A percentile compares a stretch with the other conserved stretches of the same genome.
Evolutionary conservation across 306 rosid genomes (phyloP).

Genomic region (Sechiopsis laciniata): DNA sequence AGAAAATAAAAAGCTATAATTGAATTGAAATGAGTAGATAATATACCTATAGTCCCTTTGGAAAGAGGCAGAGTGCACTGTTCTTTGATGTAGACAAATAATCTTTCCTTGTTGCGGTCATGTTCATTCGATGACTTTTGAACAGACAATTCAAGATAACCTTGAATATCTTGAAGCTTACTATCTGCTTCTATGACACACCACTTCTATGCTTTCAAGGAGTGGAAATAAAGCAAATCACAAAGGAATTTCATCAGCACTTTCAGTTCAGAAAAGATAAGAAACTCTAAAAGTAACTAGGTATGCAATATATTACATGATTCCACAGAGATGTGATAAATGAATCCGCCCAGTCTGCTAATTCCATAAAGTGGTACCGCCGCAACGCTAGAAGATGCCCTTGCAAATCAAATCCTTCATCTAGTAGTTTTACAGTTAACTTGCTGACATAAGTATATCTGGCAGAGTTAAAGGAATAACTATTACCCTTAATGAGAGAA

Average conservation of each 20-base stretch:
- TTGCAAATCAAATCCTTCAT: slow-evolving; percentile 79
- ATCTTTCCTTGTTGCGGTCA: slow-evolving; percentile 63
- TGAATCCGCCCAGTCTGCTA: slow-evolving; percentile 95
- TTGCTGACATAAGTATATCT: slow-evolving; percentile 90
- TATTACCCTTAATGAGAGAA: slow-evolving; percentile 21
- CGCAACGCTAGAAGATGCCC: slow-evolving; percentile 82
- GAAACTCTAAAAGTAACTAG: slow-evolving; percentile 18
- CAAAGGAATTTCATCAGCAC: slow-evolving; percentile 4
- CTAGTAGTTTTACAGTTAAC: slow-evolving; percentile 75
- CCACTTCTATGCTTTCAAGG: slow-evolving; percentile 67
- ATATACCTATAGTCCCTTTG: slow-evolving; percentile 55
- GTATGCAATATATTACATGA: slow-evolving; percentile 59
- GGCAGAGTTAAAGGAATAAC: slow-evolving; percentile 39
- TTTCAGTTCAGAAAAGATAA: slow-evolving; percentile 22
- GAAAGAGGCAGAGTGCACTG: slow-evolving; percentile 57
- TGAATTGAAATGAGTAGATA: slow-evolving; percentile 4
- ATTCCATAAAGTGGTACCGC: slow-evolving; percentile 88
- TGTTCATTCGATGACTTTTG: slow-evolving; percentile 88
- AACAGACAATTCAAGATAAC: slow-evolving; percentile 73
- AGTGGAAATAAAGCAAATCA: slow-evolving; percentile 21
- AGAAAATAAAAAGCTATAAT: background rate
- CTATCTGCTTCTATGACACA: slow-evolving; percentile 63
- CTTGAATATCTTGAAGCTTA: slow-evolving; percentile 82
- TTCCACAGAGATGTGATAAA: slow-evolving; percentile 82
- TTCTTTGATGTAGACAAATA: slow-evolving; percentile 82